Base-by-base conservation (phyloP, 2,329 filamentous ascomycete species). In the Neoscytalidium dimidiatum region DNA sequence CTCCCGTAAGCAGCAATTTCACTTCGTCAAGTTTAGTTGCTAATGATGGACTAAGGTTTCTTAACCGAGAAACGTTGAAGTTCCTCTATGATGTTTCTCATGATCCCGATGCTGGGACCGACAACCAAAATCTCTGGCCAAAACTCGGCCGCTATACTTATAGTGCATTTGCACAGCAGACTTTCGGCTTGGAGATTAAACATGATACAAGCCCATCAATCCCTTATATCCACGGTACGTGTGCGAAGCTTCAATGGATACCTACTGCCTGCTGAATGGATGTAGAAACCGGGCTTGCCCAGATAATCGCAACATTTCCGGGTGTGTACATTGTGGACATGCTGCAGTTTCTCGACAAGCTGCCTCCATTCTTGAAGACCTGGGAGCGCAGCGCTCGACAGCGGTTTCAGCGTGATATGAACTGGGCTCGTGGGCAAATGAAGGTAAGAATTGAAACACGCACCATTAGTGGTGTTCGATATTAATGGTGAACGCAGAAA, bases 101-200 rank as follows among this genome's bases (percentile, higher is more conserved):
- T 8, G 53, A 57, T 29, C 33, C 53, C 26, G 7, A 43, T 3
- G 53, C 41, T 17, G 53, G 33, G n/a, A 57, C 21, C 3, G 33
- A 57, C 17, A 41, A 38, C 21, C 35, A 57, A n/a, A 28, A 43
- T 8, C n/a, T 57, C 29, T 28, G 35, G 53, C 33, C 7, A 8
- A 17, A 38, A 11, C 23, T 43, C 29, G 53, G 13, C 26, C 35
- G 53, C 7, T 43, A 57, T n/a, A 58, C 35, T 3, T 58, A 58
- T 23, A 58, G 53, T 21, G 53, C 53, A 4, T 58, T 58, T 29
- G 35, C 53, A 9, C 53, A 58, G 53, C 53, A 58, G 29, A 58
- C 53, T 11, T 43, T 57, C n/a, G 53, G 53, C 8, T 28, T 58
- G 19, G 53, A 58, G 33, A 43, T 58, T 3, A 26, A 23, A 3